A percentile compares a stretch with the other conserved stretches of the same genome.
Conservation (phyloP, 2,329 filamentous ascomycete species). For the Cadophora sp. region DNA sequence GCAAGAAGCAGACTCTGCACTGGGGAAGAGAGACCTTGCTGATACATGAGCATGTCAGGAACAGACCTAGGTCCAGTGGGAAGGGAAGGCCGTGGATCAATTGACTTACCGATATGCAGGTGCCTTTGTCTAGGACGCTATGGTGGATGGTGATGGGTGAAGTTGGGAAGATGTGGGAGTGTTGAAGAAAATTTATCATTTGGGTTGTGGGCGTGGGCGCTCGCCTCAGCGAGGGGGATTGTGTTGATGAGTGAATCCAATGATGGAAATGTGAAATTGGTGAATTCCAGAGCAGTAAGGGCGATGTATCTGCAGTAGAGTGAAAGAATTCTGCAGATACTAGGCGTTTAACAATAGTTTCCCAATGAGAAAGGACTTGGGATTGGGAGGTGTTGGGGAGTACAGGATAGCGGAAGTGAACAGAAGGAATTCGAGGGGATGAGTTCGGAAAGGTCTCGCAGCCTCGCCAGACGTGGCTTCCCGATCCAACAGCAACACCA, state of each 20-base stretch:
- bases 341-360: neutral
- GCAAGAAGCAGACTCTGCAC: neutral
- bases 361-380: neutral
- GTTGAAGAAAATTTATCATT: neutral
- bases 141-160: neutral
- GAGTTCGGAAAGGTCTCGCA: neutral
- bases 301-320: neutral
- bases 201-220: neutral
- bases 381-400: neutral
- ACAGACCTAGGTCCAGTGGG: neutral
- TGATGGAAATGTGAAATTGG: neutral
- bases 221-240: neutral
- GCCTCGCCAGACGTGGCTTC: neutral
- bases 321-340: neutral
- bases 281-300: neutral
- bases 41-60: neutral
- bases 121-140: neutral
- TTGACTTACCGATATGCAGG: neutral
- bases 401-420: neutral
- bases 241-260: conserved; percentile 5
- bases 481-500: too few species aligned
- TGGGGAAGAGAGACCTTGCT: neutral
- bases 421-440: neutral
- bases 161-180: neutral
- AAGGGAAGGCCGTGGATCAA: neutral